These are phyloP conservation scores for Knoxia roxburghii DNA, from an alignment of 257 asterid genomes.

Conservation along the genomic window DNA sequence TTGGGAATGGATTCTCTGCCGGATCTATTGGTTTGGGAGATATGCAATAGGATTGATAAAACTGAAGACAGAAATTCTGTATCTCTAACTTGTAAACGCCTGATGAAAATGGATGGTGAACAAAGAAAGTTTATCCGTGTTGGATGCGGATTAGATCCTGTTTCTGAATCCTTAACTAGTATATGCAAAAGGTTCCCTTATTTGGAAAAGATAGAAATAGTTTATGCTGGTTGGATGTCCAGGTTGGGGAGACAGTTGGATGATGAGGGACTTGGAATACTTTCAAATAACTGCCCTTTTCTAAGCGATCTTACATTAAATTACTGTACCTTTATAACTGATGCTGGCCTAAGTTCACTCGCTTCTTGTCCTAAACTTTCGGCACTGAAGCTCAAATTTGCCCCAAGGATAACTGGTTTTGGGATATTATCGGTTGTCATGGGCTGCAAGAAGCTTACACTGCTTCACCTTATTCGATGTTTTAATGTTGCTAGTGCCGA, in stretches of 20 bases:
- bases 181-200: slow-evolving; percentile 57
- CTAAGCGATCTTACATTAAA: slow-evolving; percentile 60
- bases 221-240: slow-evolving; percentile 90
- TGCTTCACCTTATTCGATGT: slow-evolving; percentile 63
- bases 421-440: slow-evolving; percentile 68
- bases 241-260: slow-evolving; percentile 72
- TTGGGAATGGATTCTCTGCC: slow-evolving; percentile 71
- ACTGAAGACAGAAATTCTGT: slow-evolving; percentile 52
- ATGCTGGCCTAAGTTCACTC: slow-evolving; percentile 57
- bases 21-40: slow-evolving; percentile 62
- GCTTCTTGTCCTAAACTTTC: slow-evolving; percentile 60
- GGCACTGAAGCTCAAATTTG: slow-evolving; percentile 54
- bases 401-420: slow-evolving; percentile 74
- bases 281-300: slow-evolving; percentile 50
- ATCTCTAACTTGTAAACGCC: slow-evolving; percentile 65
- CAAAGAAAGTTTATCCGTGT: slow-evolving; percentile 56
- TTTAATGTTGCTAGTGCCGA: slow-evolving; percentile 53
- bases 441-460: slow-evolving; percentile 54
- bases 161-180: slow-evolving; percentile 46
- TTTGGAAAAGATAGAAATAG: slow-evolving; percentile 62
- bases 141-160: slow-evolving; percentile 77
- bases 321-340: slow-evolving; percentile 72
- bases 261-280: slow-evolving; percentile 52
- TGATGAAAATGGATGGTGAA: slow-evolving; percentile 49
- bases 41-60: slow-evolving; percentile 42